phyloP scores from a whole-genome alignment of 2,329 filamentous ascomycete species.

The Phoma sp. region DNA sequence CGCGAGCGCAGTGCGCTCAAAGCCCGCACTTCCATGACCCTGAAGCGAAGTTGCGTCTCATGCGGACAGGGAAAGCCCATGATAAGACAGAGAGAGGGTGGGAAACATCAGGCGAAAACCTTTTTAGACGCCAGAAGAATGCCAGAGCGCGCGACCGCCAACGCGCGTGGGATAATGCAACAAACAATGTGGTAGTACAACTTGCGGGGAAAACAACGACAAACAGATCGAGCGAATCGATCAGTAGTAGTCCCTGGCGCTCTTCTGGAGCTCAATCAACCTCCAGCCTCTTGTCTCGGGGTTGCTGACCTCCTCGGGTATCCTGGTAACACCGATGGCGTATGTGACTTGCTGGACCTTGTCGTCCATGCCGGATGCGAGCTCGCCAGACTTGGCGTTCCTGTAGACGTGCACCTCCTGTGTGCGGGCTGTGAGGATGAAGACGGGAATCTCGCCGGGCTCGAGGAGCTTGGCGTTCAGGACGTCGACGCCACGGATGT shows the following conservation, averaged over 20 bases:
- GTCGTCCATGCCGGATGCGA: constrained; percentile 97
- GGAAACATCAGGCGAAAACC: constrained; percentile 19
- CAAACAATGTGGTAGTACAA: constrained; percentile 28
- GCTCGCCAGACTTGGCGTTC: constrained; percentile 85
- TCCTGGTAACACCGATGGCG: constrained; percentile 91
- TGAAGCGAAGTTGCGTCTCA: constrained; percentile 16
- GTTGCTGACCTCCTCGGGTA: constrained; percentile 95
- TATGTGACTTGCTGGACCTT: constrained; percentile 98
- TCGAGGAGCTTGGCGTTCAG: constrained; percentile 80
- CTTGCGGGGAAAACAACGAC: constrained; percentile 4
- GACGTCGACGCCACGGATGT: constrained; percentile 93
- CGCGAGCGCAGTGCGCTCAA: background rate
- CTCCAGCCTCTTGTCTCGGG: constrained; percentile 96
- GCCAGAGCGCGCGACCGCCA: constrained; percentile 24
- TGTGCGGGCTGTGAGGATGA: constrained; percentile 94
- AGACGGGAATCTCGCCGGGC: constrained; percentile 88
- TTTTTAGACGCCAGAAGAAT: constrained; percentile 43
- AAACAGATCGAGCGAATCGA: constrained; percentile 6
- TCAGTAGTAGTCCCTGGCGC: constrained; percentile 86
- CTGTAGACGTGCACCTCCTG: constrained; percentile 98
- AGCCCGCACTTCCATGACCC: constrained; percentile 8
- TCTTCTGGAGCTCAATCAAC: constrained; percentile 98
- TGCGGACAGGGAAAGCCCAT: background rate
- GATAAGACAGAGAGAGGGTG: constrained; percentile 16
- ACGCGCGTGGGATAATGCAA: constrained; percentile 20